A percentile compares a stretch with the other conserved stretches of the same genome.
Conservation (phyloP, 2,329 filamentous ascomycete genomes). For the Trichoderma arundinaceum region DNA sequence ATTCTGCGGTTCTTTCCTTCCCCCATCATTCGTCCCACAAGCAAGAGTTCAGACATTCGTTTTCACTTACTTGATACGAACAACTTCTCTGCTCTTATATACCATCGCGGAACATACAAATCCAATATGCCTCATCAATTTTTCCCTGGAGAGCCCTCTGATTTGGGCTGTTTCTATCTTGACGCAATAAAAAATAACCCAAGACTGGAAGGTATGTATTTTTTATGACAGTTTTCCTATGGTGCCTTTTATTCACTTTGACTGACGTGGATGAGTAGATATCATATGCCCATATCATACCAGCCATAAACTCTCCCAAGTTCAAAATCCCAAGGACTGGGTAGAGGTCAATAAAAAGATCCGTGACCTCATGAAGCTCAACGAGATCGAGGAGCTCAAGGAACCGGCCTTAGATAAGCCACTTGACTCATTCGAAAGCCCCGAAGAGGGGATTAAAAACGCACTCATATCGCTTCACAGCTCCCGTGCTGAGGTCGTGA, state of each 20-base stretch:
- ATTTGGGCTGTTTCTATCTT: background rate
- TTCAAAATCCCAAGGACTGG: background rate
- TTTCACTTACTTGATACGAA: background rate
- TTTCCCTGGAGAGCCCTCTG: background rate
- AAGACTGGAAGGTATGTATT: background rate
- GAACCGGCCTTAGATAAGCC: background rate
- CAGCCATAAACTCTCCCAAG: background rate
- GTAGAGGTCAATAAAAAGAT: background rate
- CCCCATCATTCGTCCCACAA: background rate
- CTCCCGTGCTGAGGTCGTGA: background rate
- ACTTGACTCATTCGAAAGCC: background rate
- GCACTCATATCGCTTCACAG: background rate
- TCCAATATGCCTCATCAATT: background rate
- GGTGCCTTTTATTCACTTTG: background rate
- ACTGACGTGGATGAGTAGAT: background rate
- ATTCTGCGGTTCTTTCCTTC: background rate
- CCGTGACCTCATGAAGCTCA: background rate
- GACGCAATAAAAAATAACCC: background rate
- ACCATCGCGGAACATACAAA: background rate
- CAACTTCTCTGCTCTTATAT: background rate
- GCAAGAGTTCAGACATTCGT: background rate
- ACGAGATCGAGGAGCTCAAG: constrained; percentile 3
- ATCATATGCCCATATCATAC: background rate
- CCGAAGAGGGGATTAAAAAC: background rate
- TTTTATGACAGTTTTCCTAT: background rate